Evolutionary conservation across 176 grass and related monocot genomes (phyloP).

Genomic region (Aegilops speltoides): DNA sequence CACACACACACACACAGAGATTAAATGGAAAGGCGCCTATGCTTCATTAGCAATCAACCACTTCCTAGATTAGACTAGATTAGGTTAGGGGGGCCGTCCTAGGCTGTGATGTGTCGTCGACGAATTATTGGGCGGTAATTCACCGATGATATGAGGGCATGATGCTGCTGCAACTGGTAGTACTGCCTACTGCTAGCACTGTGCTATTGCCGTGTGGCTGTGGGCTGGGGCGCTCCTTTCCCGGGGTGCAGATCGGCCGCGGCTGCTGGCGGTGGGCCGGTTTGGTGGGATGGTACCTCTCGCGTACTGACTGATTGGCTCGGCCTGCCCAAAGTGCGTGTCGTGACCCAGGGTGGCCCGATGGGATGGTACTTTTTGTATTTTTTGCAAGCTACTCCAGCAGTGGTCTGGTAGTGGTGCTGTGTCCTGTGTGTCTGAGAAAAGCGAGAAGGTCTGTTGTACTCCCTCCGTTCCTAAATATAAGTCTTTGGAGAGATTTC

Average conservation of each 20-base stretch:
- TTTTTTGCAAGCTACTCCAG: background rate
- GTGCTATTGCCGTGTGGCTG: too few species aligned
- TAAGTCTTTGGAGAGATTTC: too few species aligned
- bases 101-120: background rate
- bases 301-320: too few species aligned
- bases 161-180: background rate
- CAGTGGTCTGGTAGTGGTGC: background rate
- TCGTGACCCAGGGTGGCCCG: background rate
- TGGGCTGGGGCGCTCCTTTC: too few species aligned
- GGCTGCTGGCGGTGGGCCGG: too few species aligned
- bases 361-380: background rate
- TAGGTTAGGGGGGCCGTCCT: background rate
- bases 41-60: constrained; percentile 26
- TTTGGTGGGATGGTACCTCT: too few species aligned
- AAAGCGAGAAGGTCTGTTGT: too few species aligned
- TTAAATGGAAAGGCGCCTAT: background rate
- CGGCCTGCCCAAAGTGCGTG: too few species aligned
- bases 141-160: background rate
- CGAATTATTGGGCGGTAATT: background rate
- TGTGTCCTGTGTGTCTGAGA: too few species aligned
- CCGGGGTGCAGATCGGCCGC: too few species aligned
- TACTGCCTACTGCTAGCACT: too few species aligned
- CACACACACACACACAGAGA: background rate
- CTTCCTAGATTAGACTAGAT: background rate
- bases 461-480: too few species aligned